Evolutionary conservation across 306 rosid species (phyloP).

Genomic region (Quercus aquifolioides): DNA sequence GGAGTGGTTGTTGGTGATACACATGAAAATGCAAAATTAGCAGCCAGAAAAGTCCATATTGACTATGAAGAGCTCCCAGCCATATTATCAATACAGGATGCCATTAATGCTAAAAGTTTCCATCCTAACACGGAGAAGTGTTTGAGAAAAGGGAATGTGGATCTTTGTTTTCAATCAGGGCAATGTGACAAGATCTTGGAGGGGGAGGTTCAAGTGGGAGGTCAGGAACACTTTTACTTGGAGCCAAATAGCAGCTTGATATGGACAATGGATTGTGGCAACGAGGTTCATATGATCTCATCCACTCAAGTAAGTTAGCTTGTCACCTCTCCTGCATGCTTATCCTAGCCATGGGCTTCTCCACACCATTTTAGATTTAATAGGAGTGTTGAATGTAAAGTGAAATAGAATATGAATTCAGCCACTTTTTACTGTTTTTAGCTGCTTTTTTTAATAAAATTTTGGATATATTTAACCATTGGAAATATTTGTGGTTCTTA

Average conservation of each 20-base stretch:
- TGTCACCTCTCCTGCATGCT: background rate
- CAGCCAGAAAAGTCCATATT: slow-evolving; percentile 63
- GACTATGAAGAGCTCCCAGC: slow-evolving; percentile 88
- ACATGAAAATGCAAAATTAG: slow-evolving; percentile 89
- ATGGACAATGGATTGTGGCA: slow-evolving; percentile 92
- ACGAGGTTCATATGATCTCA: slow-evolving; percentile 94
- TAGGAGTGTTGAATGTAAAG: background rate
- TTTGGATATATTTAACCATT: background rate
- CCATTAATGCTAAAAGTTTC: slow-evolving; percentile 68
- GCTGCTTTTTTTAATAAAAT: background rate
- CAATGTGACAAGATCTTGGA: slow-evolving; percentile 77
- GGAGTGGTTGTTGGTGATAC: slow-evolving; percentile 93
- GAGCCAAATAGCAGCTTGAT: slow-evolving; percentile 79
- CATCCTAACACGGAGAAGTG: slow-evolving; percentile 70
- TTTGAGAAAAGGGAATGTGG: slow-evolving; percentile 76
- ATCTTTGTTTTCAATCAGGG: slow-evolving; percentile 69
- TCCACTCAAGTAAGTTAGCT: slow-evolving; percentile 78
- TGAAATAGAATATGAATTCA: background rate
- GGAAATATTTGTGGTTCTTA: background rate
- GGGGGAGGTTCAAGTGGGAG: slow-evolving; percentile 88
- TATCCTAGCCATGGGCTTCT: slow-evolving; percentile 1
- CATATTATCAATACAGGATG: slow-evolving; percentile 80
- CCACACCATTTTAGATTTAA: background rate
- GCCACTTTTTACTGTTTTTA: background rate
- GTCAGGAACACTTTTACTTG: slow-evolving; percentile 97